Evolutionary conservation across 2,329 filamentous ascomycete genomes (phyloP), one percentile per base, ranked within the genome.

Genomic region (Fusarium zealandicum): DNA sequence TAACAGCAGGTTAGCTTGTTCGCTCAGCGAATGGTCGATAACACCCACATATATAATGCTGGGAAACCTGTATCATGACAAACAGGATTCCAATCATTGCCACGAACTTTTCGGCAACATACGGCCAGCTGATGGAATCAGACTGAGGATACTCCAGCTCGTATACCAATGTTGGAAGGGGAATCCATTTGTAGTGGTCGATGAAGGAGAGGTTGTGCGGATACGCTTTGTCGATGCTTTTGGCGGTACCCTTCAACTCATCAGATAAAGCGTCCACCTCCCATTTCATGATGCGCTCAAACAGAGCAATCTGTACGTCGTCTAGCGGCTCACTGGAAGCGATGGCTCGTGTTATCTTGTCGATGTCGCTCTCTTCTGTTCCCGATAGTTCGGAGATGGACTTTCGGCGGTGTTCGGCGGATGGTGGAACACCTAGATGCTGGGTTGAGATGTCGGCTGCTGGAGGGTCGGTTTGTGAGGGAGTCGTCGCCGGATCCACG

Each of bases 11-110:
- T 67, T 25, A 25, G 22, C 8, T 25, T 25, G 8, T 25, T 25
- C 22, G 6, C 22, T 25, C 44, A 66, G 57, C 13, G 3, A 6
- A 2, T 6, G 3, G 7, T 20, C 13, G 11, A 4, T 20, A 25
- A 6, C 12, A 54, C 72, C 55, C 46, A 76, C 75, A 92, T 61
- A 93, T 91, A 66, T 85, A 90, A 17, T 86, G 82, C 73, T 93
- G 89, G 0, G 86, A 89, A 44, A 93, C 80, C 69, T 91, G 84
- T 57, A 91, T 88, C 90, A 93, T 93, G 57, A 92, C 84, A 66
- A 88, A 86, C 32, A 92, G 83, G 50, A 90, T 79, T 6, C 90
- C 90, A 53, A 92, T 82, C 13, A 86, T 88, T 2, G 90, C 90
- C 1, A 80, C 78, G 2, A 80, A 75, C 71, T 93, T 93, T 71